A percentile compares a stretch with the other conserved stretches of the same genome.
phyloP scores from a whole-genome alignment of 352 stramenopile genomes.

The Globisporangium carolinianum region DNA sequence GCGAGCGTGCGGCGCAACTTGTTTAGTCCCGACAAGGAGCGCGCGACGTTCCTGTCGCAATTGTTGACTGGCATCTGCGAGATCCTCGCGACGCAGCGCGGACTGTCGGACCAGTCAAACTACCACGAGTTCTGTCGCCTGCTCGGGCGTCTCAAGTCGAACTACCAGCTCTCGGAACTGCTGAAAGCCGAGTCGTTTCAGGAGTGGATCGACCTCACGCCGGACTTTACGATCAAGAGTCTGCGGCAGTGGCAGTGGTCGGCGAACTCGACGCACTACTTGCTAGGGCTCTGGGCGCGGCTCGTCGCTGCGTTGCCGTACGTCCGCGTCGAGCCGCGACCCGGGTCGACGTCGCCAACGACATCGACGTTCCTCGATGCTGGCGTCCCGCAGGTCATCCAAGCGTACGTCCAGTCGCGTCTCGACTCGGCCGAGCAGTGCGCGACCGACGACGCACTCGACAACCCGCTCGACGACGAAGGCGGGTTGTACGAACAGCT shows the following conservation, averaged over 20 bases:
- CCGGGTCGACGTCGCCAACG: conserved; percentile 44
- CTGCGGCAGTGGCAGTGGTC: conserved; percentile 96
- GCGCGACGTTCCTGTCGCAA: conserved; percentile 89
- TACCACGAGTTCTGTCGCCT: conserved; percentile 99
- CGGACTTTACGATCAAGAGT: conserved; percentile 95
- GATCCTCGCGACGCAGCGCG: conserved; percentile 93
- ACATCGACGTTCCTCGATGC: conserved; percentile 66
- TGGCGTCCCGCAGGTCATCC: conserved; percentile 84
- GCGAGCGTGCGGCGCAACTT: conserved; percentile 94
- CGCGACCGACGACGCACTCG: conserved; percentile 88
- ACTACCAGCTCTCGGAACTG: conserved; percentile 97
- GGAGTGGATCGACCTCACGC: conserved; percentile 95
- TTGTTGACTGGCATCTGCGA: conserved; percentile 92
- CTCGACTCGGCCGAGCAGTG: conserved; percentile 93
- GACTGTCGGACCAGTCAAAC: conserved; percentile 97
- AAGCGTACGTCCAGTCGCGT: conserved; percentile 95
- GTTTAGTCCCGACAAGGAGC: conserved; percentile 95
- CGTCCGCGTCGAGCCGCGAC: conserved; percentile 72
- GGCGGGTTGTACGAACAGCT: conserved; percentile 95
- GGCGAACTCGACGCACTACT: conserved; percentile 94
- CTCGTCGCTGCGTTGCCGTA: conserved; percentile 96
- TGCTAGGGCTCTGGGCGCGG: conserved; percentile 94
- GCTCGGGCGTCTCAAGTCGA: conserved; percentile 95
- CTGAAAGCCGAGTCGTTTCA: conserved; percentile 96
- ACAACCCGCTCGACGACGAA: conserved; percentile 96